These are phyloP conservation scores for Meyerozyma sp. DNA, from an alignment of 1,139 yeast genomes.

Conservation along the genomic window DNA sequence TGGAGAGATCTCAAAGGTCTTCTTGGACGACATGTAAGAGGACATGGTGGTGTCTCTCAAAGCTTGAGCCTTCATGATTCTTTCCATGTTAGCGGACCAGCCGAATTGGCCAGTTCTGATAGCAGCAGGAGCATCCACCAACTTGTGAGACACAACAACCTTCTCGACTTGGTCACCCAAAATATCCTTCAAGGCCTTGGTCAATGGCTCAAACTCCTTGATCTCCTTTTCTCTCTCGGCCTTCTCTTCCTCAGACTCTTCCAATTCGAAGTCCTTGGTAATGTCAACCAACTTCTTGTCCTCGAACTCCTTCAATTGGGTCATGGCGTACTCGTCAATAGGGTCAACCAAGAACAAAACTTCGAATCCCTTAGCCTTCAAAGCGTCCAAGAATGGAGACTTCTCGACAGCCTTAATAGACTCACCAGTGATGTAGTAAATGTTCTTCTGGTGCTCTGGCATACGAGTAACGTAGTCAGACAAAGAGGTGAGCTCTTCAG, in stretches of 20 bases:
- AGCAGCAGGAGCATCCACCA: slow-evolving; percentile 99
- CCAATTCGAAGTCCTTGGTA: slow-evolving; percentile 98
- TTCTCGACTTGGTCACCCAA: slow-evolving; percentile 99
- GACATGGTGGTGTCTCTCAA: slow-evolving; percentile 98
- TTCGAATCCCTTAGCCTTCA: slow-evolving; percentile 98
- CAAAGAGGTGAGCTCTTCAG: slow-evolving; percentile 90
- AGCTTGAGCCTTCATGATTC: slow-evolving; percentile 99
- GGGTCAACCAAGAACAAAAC: slow-evolving; percentile 98
- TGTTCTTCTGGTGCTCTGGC: slow-evolving; percentile 99
- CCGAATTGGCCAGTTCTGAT: slow-evolving; percentile 99
- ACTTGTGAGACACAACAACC: slow-evolving; percentile 96
- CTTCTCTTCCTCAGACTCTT: slow-evolving; percentile 99
- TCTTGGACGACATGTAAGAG: slow-evolving; percentile 98
- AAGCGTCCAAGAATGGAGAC: slow-evolving; percentile 98
- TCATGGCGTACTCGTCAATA: slow-evolving; percentile 99
- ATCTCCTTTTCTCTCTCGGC: slow-evolving; percentile 86
- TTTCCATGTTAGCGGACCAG: slow-evolving; percentile 99
- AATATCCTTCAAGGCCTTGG: slow-evolving; percentile 93
- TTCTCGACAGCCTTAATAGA: slow-evolving; percentile 95
- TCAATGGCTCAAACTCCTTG: slow-evolving; percentile 87
- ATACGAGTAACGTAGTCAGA: slow-evolving; percentile 97
- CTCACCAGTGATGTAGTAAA: slow-evolving; percentile 99
- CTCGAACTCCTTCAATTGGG: slow-evolving; percentile 98
- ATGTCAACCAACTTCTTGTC: slow-evolving; percentile 98
- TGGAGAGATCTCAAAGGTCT: slow-evolving; percentile 98